Conservation (phyloP, 345 rosid genomes). For the Viola odorata region DNA sequence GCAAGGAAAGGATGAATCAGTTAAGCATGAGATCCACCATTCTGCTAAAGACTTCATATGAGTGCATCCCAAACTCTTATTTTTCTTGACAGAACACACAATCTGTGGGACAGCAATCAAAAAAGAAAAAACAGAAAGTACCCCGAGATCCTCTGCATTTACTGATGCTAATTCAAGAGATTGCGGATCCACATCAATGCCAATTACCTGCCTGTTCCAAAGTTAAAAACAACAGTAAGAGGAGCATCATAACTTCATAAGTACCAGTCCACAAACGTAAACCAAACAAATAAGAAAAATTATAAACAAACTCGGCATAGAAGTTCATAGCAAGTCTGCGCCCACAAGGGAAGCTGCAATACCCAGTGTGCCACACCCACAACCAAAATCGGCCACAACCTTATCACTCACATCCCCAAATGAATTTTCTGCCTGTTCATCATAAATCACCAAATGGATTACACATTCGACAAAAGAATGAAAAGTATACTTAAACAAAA, state of each 20-base stretch:
- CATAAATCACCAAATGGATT: background rate
- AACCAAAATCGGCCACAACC: slow-evolving; percentile 92
- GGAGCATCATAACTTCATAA: no score
- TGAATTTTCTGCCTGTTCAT: slow-evolving; percentile 73
- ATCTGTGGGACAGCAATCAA: background rate
- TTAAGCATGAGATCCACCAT: background rate
- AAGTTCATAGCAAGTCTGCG: slow-evolving; percentile 32
- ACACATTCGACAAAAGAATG: background rate
- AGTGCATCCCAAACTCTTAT: no score
- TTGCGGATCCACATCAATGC: slow-evolving; percentile 67
- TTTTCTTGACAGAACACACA: background rate
- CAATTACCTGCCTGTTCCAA: slow-evolving; percentile 60
- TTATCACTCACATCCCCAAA: slow-evolving; percentile 68
- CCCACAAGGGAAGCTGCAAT: slow-evolving; percentile 85
- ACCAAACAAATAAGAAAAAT: background rate
- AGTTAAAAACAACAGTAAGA: background rate
- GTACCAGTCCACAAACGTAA: background rate
- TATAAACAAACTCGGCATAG: slow-evolving; percentile 22
- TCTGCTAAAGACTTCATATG: no score
- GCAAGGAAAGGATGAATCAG: slow-evolving; percentile 17
- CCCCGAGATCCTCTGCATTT: slow-evolving; percentile 89
- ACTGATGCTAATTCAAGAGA: slow-evolving; percentile 67
- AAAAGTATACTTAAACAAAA: background rate
- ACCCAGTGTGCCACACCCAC: slow-evolving; percentile 89
- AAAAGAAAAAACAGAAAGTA: slow-evolving; percentile 14